phyloP scores from a whole-genome alignment of 306 rosid genomes.

The Ormosia semicastrata region DNA sequence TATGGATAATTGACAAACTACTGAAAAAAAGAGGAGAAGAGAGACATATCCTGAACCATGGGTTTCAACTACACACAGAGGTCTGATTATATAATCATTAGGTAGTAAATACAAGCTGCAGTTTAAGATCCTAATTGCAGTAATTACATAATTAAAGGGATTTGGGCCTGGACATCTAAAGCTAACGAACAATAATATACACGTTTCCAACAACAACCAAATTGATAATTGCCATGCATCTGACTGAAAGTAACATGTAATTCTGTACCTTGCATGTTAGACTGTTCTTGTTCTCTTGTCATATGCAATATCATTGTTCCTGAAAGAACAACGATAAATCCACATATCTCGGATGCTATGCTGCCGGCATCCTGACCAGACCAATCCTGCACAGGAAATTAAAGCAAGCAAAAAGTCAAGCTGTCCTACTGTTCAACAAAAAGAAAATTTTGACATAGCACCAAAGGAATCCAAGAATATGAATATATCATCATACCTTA shows the following conservation, averaged over 20 bases:
- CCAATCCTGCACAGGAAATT: constrained; percentile 73
- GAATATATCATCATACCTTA: constrained; percentile 47
- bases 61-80: neutral
- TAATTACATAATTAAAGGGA: neutral
- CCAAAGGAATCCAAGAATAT: constrained; percentile 12
- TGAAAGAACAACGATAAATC: constrained; percentile 86
- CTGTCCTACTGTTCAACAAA: neutral
- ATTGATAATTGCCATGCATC: neutral
- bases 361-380: constrained; percentile 76
- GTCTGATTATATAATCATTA: neutral
- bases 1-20: neutral
- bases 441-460: neutral
- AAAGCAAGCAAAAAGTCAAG: constrained; percentile 12
- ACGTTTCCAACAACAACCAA: constrained; percentile 1
- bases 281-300: constrained; percentile 74
- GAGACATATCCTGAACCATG: neutral
- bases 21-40: neutral
- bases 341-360: constrained; percentile 88
- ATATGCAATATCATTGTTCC: constrained; percentile 88
- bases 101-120: neutral
- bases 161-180: neutral
- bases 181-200: neutral
- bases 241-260: constrained; percentile 17
- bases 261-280: constrained; percentile 59
- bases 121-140: neutral